A percentile compares a stretch with the other conserved stretches of the same genome.
These are phyloP conservation scores for Dactylellina haptotyla DNA, from an alignment of 2,329 filamentous ascomycete genomes.

Conservation along the genomic window DNA sequence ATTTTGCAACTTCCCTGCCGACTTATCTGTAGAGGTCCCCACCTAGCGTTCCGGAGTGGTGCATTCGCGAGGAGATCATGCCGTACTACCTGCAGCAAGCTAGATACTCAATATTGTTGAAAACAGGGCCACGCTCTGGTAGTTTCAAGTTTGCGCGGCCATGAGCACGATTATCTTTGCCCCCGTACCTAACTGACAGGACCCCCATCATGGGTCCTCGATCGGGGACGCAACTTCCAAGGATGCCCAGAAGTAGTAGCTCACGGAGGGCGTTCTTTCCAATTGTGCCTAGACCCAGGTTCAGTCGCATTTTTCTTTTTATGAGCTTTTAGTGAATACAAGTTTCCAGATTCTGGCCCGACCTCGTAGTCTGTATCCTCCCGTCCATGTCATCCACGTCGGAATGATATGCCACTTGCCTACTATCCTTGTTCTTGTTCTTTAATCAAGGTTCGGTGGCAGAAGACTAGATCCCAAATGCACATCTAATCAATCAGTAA, in stretches of 20 bases:
- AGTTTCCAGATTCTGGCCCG: conserved; percentile 23
- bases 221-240: conserved; percentile 30
- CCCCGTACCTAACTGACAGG: neutral
- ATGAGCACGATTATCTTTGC: neutral
- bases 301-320: conserved; percentile 30
- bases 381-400: conserved; percentile 27
- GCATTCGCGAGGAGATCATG: conserved; percentile 11
- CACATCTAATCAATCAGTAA: conserved; percentile 46
- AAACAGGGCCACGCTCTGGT: neutral
- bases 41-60: conserved; percentile 11
- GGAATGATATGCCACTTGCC: conserved; percentile 30
- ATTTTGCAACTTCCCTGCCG: neutral
- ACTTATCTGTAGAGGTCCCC: conserved; percentile 1
- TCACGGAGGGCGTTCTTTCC: conserved; percentile 20
- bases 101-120: neutral
- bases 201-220: conserved; percentile 9
- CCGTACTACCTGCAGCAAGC: neutral
- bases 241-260: conserved; percentile 37
- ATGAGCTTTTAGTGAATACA: neutral
- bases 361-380: conserved; percentile 23
- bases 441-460: neutral
- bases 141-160: neutral
- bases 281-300: conserved; percentile 31
- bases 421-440: conserved; percentile 15
- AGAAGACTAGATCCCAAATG: conserved; percentile 25